Percentiles rank a stretch among this genome's conserved stretches.
phyloP scores from a whole-genome alignment of 805 yeast species.

The Teunomyces aglyptinius region DNA sequence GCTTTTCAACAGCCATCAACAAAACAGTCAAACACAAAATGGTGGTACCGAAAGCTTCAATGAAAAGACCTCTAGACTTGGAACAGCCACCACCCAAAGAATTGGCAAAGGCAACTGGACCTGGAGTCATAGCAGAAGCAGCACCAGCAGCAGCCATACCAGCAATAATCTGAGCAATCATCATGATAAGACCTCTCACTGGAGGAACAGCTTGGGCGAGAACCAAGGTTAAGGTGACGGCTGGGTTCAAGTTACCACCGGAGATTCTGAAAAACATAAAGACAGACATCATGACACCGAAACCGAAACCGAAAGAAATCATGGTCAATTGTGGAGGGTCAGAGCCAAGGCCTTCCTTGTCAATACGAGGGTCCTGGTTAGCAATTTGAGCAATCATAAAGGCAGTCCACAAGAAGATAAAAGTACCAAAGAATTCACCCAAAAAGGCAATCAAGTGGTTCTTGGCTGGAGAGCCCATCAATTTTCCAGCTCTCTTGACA shows the following conservation, averaged over 20 bases:
- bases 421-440: slow-evolving; percentile 87
- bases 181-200: slow-evolving; percentile 63
- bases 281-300: slow-evolving; percentile 74
- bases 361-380: slow-evolving; percentile 49
- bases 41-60: slow-evolving; percentile 79
- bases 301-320: slow-evolving; percentile 86
- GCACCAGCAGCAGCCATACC: slow-evolving; percentile 95
- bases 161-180: slow-evolving; percentile 69
- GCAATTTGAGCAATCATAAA: slow-evolving; percentile 82
- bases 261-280: slow-evolving; percentile 70
- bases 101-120: slow-evolving; percentile 68
- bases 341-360: slow-evolving; percentile 34
- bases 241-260: slow-evolving; percentile 90
- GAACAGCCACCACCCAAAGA: slow-evolving; percentile 71
- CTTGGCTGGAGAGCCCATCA: slow-evolving; percentile 19
- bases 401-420: slow-evolving; percentile 79
- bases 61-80: slow-evolving; percentile 69
- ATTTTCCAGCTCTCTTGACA: slow-evolving; percentile 21
- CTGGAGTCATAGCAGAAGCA: slow-evolving; percentile 83
- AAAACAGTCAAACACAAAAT: slow-evolving; percentile 73
- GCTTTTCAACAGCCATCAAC: slow-evolving; percentile 82
- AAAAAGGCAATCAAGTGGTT: slow-evolving; percentile 66
- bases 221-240: slow-evolving; percentile 74
- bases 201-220: slow-evolving; percentile 73
- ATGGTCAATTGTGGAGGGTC: slow-evolving; percentile 68